phyloP scores from a whole-genome alignment of 2,329 filamentous ascomycete genomes.

The Pseudocercospora fijiensis region DNA sequence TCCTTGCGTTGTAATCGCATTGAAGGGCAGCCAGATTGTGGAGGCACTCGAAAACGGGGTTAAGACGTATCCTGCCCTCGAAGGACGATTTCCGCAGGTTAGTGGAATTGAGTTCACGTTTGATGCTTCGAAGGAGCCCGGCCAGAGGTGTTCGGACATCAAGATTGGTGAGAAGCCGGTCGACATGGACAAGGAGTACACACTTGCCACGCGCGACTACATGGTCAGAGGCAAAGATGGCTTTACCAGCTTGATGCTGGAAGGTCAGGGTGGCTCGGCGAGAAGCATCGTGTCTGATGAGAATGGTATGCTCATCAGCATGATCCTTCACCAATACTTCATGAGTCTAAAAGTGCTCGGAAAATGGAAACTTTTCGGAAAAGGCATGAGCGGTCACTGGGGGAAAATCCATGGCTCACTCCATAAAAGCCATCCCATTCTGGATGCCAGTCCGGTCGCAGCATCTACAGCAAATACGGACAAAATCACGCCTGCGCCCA shows the following conservation, averaged over 20 bases:
- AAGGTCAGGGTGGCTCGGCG: slow-evolving; percentile 71
- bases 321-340: slow-evolving; percentile 87
- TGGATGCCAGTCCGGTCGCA: slow-evolving; percentile 26
- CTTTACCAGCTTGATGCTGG: slow-evolving; percentile 71
- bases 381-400: slow-evolving; percentile 65
- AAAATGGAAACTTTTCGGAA: slow-evolving; percentile 71
- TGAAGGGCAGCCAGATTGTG: slow-evolving; percentile 69
- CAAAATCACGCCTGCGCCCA: slow-evolving; percentile 12
- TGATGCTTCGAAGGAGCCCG: slow-evolving; percentile 61
- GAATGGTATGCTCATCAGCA: slow-evolving; percentile 81
- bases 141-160: slow-evolving; percentile 63
- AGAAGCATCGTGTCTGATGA: slow-evolving; percentile 82
- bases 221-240: slow-evolving; percentile 81
- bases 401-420: slow-evolving; percentile 62
- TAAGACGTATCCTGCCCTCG: slow-evolving; percentile 74
- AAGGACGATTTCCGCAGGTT: slow-evolving; percentile 81
- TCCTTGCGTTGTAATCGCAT: slow-evolving; percentile 73
- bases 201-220: slow-evolving; percentile 77
- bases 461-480: not conserved
- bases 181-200: slow-evolving; percentile 64
- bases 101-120: slow-evolving; percentile 77
- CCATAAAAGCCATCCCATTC: slow-evolving; percentile 49
- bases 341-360: slow-evolving; percentile 79
- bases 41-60: slow-evolving; percentile 85
- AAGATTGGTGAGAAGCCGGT: slow-evolving; percentile 62